Conservation (phyloP, 176 grass and related monocot species). For the Zizania latifolia region DNA sequence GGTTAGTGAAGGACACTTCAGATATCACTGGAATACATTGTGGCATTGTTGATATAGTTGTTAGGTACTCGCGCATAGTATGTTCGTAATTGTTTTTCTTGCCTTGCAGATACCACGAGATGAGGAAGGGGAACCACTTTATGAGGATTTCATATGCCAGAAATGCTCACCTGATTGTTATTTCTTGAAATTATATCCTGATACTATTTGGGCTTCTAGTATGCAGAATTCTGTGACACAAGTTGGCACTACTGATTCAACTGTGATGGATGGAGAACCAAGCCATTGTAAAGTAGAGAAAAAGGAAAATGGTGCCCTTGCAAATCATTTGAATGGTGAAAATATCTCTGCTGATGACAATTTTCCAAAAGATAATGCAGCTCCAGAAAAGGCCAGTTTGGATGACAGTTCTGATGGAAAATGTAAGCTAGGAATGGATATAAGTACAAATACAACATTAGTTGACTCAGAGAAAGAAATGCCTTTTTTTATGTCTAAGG, state of each 20-base stretch:
- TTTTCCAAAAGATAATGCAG: constrained; percentile 6
- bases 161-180: constrained; percentile 64
- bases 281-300: constrained; percentile 11
- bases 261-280: constrained; percentile 37
- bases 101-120: constrained; percentile 71
- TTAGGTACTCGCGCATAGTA: background rate
- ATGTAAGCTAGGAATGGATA: constrained; percentile 65
- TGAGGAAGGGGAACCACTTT: constrained; percentile 82
- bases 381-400: constrained; percentile 31
- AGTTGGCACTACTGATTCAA: constrained; percentile 26
- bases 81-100: background rate
- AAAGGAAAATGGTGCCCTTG: constrained; percentile 25
- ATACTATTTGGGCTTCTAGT: constrained; percentile 47
- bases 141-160: constrained; percentile 88
- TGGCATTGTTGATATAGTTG: background rate
- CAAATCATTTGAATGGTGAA: constrained; percentile 21
- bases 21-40: background rate
- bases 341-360: constrained; percentile 12
- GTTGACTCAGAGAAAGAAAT: constrained; percentile 36
- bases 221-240: constrained; percentile 39
- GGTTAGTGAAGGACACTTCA: no score
- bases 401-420: constrained; percentile 27
- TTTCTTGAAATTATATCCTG: constrained; percentile 80
- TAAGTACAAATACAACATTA: constrained; percentile 43
- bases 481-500: constrained; percentile 74